phyloP scores from a whole-genome alignment of 2,329 filamentous ascomycete genomes.

The Fusarium redolens region DNA sequence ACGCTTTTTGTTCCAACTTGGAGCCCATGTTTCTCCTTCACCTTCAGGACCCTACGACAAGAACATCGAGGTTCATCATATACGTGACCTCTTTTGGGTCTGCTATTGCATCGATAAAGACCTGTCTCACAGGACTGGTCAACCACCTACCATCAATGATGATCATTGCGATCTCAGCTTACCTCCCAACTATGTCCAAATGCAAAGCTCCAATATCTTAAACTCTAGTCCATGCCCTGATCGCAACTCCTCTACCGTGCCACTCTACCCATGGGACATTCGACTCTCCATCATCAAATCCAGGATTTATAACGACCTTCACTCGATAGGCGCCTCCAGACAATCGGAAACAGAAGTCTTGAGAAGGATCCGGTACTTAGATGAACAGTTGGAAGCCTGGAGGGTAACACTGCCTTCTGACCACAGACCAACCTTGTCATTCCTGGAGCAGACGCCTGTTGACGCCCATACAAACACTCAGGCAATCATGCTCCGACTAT shows the following conservation, averaged over 20 bases:
- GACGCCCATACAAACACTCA: neutral
- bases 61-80: neutral
- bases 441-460: neutral
- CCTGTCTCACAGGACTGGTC: neutral
- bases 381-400: slow-evolving; percentile 25
- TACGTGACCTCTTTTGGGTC: slow-evolving; percentile 16
- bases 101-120: slow-evolving; percentile 29
- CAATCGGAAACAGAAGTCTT: neutral
- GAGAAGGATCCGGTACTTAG: neutral
- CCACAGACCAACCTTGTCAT: neutral
- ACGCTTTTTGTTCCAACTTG: neutral
- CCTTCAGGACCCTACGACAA: fast-evolving
- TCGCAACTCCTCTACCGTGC: neutral
- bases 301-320: neutral
- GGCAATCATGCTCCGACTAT: slow-evolving; percentile 4
- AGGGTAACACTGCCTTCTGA: neutral
- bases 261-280: slow-evolving; percentile 1
- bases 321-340: neutral
- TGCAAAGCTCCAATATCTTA: neutral
- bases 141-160: slow-evolving; percentile 3
- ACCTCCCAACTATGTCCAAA: neutral
- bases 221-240: fast-evolving
- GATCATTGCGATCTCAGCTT: slow-evolving; percentile 8
- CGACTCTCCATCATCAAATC: neutral
- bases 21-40: neutral